phyloP scores from a whole-genome alignment of 2,329 filamentous ascomycete genomes.

The Didymellaceae sp. region DNA sequence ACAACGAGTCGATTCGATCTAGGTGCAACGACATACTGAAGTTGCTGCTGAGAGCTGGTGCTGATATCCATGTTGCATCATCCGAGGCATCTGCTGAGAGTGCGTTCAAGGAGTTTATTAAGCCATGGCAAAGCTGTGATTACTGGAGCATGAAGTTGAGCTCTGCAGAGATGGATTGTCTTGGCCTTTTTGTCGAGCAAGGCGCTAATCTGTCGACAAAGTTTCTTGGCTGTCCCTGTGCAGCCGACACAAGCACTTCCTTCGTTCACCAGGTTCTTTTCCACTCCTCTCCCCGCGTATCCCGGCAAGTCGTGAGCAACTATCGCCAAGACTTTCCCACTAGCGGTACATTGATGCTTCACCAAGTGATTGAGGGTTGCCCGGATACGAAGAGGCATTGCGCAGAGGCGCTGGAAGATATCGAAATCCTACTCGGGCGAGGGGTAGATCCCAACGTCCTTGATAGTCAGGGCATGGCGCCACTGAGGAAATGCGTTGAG shows the following conservation, averaged over 20 bases:
- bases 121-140: conserved; percentile 35
- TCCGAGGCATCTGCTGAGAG: conserved; percentile 20
- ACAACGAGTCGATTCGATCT: conserved; percentile 18
- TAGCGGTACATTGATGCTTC: conserved; percentile 33
- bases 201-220: conserved; percentile 30
- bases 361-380: conserved; percentile 41
- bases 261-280: conserved; percentile 44
- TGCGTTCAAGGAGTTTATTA: conserved; percentile 36
- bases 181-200: conserved; percentile 35
- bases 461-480: conserved; percentile 25
- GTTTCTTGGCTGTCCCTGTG: conserved; percentile 36
- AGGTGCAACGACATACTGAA: conserved; percentile 35
- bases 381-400: conserved; percentile 41
- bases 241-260: conserved; percentile 21
- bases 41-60: conserved; percentile 40
- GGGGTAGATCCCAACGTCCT: conserved; percentile 37
- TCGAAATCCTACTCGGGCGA: conserved; percentile 35
- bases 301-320: conserved; percentile 34
- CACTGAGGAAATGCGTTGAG: conserved; percentile 37
- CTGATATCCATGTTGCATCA: conserved; percentile 32
- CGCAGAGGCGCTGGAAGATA: conserved; percentile 38
- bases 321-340: conserved; percentile 12
- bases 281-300: conserved; percentile 38
- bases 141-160: conserved; percentile 34
- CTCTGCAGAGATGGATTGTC: conserved; percentile 33